These are phyloP conservation scores for Ceratocystis colombiana DNA, from an alignment of 2,329 filamentous ascomycete genomes.

Conservation along the genomic window DNA sequence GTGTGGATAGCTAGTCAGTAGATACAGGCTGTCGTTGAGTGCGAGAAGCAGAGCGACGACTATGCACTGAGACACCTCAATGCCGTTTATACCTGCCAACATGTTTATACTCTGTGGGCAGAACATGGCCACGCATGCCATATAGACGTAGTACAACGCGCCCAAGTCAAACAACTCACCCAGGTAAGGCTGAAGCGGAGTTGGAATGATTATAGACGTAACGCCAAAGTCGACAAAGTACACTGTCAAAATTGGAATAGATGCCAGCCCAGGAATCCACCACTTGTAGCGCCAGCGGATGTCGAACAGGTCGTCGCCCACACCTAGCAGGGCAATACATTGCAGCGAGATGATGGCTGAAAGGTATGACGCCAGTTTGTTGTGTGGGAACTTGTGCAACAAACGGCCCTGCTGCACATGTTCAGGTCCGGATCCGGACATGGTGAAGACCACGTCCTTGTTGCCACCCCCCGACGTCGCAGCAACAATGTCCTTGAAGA, in stretches of 20 bases:
- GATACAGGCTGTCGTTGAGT: conserved; percentile 80
- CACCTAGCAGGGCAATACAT: conserved; percentile 78
- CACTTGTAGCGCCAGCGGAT: conserved; percentile 99
- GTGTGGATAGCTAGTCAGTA: conserved; percentile 73
- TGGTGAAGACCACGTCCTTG: conserved; percentile 67
- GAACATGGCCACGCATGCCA: conserved; percentile 94
- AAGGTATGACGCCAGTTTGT: conserved; percentile 91
- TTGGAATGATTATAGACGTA: conserved; percentile 84
- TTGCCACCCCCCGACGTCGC: conserved; percentile 91
- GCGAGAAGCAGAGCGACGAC: conserved; percentile 77
- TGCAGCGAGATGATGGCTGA: conserved; percentile 90
- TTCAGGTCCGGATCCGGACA: conserved; percentile 32
- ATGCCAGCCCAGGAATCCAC: conserved; percentile 88
- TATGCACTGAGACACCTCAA: conserved; percentile 89
- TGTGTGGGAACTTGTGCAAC: conserved; percentile 85
- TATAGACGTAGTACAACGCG: conserved; percentile 84
- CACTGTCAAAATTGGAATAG: conserved; percentile 85
- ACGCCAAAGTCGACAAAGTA: conserved; percentile 99
- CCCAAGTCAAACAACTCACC: conserved; percentile 78
- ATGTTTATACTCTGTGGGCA: conserved; percentile 99
- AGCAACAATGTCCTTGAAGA: conserved; percentile 95
- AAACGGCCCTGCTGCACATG: conserved; percentile 73
- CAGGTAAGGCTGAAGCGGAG: conserved; percentile 72
- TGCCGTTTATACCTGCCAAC: conserved; percentile 96
- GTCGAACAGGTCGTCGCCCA: conserved; percentile 94